Conservation (phyloP, 768 basidiomycete species). For the Leccinum aurantiacum region DNA sequence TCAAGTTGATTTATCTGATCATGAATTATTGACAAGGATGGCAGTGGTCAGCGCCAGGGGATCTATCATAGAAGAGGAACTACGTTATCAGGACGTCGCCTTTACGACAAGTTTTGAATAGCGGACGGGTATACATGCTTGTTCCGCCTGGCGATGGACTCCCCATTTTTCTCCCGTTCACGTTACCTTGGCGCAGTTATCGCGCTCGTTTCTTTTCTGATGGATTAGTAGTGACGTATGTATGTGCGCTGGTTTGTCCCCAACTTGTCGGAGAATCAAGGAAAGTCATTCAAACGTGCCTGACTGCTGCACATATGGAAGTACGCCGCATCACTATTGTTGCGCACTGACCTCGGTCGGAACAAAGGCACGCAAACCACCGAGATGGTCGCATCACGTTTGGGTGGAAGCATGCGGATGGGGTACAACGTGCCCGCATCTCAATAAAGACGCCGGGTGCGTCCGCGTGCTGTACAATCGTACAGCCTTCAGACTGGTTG, state of each 20-base stretch:
- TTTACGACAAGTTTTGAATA: background rate
- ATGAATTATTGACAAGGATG: conserved; percentile 5
- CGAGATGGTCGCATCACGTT: conserved; percentile 9
- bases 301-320: conserved; percentile 3
- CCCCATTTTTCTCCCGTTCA: background rate
- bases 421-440: conserved; percentile 5
- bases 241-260: background rate
- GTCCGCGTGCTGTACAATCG: background rate
- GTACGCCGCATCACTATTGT: background rate
- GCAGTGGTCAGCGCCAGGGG: conserved; percentile 12
- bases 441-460: conserved; percentile 1
- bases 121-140: background rate
- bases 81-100: background rate
- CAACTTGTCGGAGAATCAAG: background rate
- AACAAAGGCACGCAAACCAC: conserved; percentile 4
- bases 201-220: background rate
- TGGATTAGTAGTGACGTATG: background rate
- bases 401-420: conserved; percentile 8
- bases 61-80: background rate
- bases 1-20: background rate
- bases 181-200: background rate
- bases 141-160: background rate
- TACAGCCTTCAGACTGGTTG: background rate
- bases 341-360: background rate
- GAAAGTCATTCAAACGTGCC: background rate